Base-by-base conservation (phyloP, 345 rosid genomes). In the Hypericum perforatum region DNA sequence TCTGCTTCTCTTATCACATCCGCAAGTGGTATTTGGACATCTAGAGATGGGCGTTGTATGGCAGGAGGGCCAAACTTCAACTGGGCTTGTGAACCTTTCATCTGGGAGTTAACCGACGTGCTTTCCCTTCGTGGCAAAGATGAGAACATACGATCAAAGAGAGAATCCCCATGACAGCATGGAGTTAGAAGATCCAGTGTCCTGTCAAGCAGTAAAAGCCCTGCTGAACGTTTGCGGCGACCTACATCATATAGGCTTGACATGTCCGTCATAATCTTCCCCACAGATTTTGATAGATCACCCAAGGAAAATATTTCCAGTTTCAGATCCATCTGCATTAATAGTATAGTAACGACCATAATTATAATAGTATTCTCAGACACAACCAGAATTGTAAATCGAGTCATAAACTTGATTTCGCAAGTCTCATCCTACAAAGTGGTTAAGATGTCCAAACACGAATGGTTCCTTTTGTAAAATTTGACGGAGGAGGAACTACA, bases 221-320 rank as follows among this genome's bases (percentile, higher is more conserved):
- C 95, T 0, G 96, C 92, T 60, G 98, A 62, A 65, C 84, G 79
- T 70, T 85, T 91, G 6, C 94, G 95, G 12, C 98, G 98, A 52
- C 95, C 96, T 13, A 91, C 96, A 70, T 92, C 96, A 63, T 92
- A 92, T 57, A 87, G 90, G 74, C 98, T 87, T 58, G 98, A 85
- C 96, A 87, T 92, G 76, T 87, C 96, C 12, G 88, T 92, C 82
- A 92, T 64, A 62, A 82, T 80, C 74, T 87, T 87, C 66, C 98
- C 98, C 45, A 92, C 82, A 37, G 80, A 70, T 69, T 92, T 87
- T 46, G 98, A 92, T 61, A 80, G 48, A 74, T 82, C 87, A 13
- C 98, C 96, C 56, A 92, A 64, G 65, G 98, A 92, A 73, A 81
- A 92, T 63, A 92, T 85, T 66, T 92, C 98, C 86, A 81, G 59